Percentiles rank a stretch among this genome's conserved stretches.
These are phyloP conservation scores for Globisporangium rhizosaccharum DNA, from an alignment of 352 stramenopile genomes.

Conservation along the genomic window DNA sequence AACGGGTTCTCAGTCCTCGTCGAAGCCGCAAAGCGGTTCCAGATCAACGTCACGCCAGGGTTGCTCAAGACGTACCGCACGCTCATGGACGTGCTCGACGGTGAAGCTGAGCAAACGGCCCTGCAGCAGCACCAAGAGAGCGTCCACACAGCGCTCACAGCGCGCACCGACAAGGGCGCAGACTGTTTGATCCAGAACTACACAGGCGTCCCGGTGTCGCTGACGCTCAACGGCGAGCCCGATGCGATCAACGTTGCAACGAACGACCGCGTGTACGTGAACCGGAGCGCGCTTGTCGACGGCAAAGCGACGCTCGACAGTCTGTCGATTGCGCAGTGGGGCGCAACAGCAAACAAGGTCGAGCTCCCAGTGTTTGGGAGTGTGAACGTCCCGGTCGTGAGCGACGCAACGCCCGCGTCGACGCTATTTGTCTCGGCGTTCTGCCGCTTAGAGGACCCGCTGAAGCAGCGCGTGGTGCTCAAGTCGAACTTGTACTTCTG, in stretches of 20 bases:
- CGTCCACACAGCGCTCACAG: conserved; percentile 29
- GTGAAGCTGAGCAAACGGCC: conserved; percentile 50
- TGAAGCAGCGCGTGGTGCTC: conserved; percentile 56
- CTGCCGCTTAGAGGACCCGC: conserved; percentile 65
- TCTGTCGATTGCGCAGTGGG: conserved; percentile 62
- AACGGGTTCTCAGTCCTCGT: conserved; percentile 59
- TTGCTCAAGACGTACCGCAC: conserved; percentile 72
- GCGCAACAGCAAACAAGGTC: conserved; percentile 26
- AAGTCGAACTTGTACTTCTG: conserved; percentile 79
- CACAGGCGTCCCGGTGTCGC: conserved; percentile 49
- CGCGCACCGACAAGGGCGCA: conserved; percentile 29
- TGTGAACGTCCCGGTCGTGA: conserved; percentile 51
- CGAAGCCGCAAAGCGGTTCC: conserved; percentile 63
- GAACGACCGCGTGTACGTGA: conserved; percentile 43
- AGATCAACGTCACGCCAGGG: conserved; percentile 70
- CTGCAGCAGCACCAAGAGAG: conserved; percentile 64
- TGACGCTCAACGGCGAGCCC: conserved; percentile 41
- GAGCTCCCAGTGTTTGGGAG: conserved; percentile 54
- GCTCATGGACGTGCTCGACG: conserved; percentile 72
- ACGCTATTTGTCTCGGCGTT: conserved; percentile 65
- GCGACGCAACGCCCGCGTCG: conserved; percentile 22
- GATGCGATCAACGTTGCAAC: conserved; percentile 32
- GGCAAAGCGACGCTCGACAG: conserved; percentile 35
- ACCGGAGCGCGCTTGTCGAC: conserved; percentile 19
- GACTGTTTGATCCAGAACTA: conserved; percentile 72